Conservation (phyloP, 192 early-diverging fungal species). For the Mortierella antarctica region DNA sequence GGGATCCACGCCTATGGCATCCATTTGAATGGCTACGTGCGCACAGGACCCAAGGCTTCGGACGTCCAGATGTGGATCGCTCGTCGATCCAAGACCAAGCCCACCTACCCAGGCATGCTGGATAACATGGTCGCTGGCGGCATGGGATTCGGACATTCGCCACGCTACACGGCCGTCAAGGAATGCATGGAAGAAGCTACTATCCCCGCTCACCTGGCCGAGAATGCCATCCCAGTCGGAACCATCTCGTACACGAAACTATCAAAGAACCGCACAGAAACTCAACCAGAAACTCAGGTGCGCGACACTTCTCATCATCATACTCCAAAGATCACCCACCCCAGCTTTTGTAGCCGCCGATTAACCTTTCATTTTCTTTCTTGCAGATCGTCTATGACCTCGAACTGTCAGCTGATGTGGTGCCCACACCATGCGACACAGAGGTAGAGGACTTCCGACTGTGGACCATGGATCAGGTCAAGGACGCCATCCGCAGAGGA, state of each 20-base stretch:
- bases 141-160: constrained; percentile 69
- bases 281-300: constrained; percentile 87
- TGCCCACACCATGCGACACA: constrained; percentile 80
- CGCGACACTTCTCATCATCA: not conserved
- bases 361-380: not conserved
- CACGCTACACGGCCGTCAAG: constrained; percentile 77
- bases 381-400: constrained; percentile 85
- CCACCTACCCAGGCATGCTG: constrained; percentile 87
- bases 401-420: constrained; percentile 69
- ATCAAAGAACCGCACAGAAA: constrained; percentile 60
- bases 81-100: constrained; percentile 78
- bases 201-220: constrained; percentile 66
- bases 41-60: constrained; percentile 35
- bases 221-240: constrained; percentile 63
- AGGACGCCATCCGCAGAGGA: constrained; percentile 37
- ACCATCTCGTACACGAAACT: constrained; percentile 77
- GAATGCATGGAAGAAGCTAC: constrained; percentile 94
- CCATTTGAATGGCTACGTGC: constrained; percentile 86
- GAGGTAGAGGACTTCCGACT: constrained; percentile 87
- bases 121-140: constrained; percentile 87
- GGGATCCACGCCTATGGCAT: constrained; percentile 90
- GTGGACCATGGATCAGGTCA: constrained; percentile 75
- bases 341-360: not conserved
- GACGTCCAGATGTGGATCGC: constrained; percentile 90
- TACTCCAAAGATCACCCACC: not conserved